Conservation (phyloP, 2,329 filamentous ascomycete species). For the Colletotrichum abscissum region DNA sequence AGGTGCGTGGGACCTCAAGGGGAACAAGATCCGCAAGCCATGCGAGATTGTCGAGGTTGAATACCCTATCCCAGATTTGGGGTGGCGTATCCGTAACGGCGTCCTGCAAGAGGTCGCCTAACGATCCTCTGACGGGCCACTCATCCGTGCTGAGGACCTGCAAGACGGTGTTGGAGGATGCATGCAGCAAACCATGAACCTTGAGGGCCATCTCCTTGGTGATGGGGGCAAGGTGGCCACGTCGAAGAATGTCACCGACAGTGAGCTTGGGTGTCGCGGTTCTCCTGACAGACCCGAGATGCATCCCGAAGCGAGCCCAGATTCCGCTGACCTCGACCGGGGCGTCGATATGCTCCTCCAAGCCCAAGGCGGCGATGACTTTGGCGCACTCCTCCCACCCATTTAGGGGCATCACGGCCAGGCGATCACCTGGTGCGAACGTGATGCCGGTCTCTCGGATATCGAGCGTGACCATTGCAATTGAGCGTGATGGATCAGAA, state of each 20-base stretch:
- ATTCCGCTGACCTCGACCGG: constrained; percentile 48
- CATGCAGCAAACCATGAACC: constrained; percentile 58
- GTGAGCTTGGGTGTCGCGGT: constrained; percentile 46
- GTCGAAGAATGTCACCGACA: constrained; percentile 60
- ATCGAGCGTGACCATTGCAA: constrained; percentile 61
- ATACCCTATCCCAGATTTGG: constrained; percentile 63
- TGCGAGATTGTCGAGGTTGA: constrained; percentile 54
- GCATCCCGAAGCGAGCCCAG: constrained; percentile 60
- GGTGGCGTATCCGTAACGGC: constrained; percentile 59
- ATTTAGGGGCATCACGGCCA: constrained; percentile 66
- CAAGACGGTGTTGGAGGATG: constrained; percentile 61
- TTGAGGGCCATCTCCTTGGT: constrained; percentile 62
- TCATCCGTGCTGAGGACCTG: constrained; percentile 60
- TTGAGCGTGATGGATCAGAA: constrained; percentile 55
- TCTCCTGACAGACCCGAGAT: constrained; percentile 53
- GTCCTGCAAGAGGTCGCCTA: constrained; percentile 61
- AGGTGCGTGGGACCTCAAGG: constrained; percentile 63
- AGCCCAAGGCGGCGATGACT: constrained; percentile 61
- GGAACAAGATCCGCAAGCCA: constrained; percentile 60
- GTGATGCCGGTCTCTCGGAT: constrained; percentile 64
- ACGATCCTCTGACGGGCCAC: constrained; percentile 62
- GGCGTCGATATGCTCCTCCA: constrained; percentile 58
- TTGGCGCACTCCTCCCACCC: constrained; percentile 66
- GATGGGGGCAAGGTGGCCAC: constrained; percentile 62
- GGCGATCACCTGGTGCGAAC: constrained; percentile 62